These are phyloP conservation scores for Limonomyces culmigenus DNA, from an alignment of 1,284 basidiomycete genomes.

Conservation along the genomic window DNA sequence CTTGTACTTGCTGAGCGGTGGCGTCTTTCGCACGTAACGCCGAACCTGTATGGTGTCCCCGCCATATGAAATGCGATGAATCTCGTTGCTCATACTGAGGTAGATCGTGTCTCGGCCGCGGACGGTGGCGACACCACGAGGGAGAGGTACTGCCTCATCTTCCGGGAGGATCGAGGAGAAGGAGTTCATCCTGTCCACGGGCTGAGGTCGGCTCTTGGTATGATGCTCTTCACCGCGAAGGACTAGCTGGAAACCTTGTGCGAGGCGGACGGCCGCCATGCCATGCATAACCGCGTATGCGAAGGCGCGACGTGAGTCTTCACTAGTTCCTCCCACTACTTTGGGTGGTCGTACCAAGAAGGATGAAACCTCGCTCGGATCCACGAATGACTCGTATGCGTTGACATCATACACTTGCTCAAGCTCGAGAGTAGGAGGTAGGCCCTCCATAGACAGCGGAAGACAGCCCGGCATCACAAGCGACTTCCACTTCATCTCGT, in stretches of 20 bases:
- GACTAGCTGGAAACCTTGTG: conserved; percentile 96
- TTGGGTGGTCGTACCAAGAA: conserved; percentile 60
- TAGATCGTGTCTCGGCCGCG: conserved; percentile 67
- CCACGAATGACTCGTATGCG: conserved; percentile 66
- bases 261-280: conserved; percentile 83
- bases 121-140: conserved; percentile 56
- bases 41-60: conserved; percentile 81
- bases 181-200: conserved; percentile 32
- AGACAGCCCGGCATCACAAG: conserved; percentile 75
- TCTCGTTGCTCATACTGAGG: conserved; percentile 89
- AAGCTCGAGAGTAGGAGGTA: conserved; percentile 64
- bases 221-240: conserved; percentile 21
- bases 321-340: conserved; percentile 22
- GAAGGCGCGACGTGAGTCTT: conserved; percentile 51
- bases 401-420: conserved; percentile 69
- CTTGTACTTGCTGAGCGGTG: conserved; percentile 40
- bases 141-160: conserved; percentile 37
- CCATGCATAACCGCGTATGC: conserved; percentile 82
- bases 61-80: conserved; percentile 80
- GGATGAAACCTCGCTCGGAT: conserved; percentile 61
- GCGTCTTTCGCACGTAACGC: conserved; percentile 70
- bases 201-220: conserved; percentile 9
- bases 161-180: conserved; percentile 36
- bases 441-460: conserved; percentile 85
- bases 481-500: conserved; percentile 87